A percentile compares a stretch with the other conserved stretches of the same genome.
These are phyloP conservation scores for Torulaspora gathmanii DNA, from an alignment of 805 yeast species.

Conservation along the genomic window DNA sequence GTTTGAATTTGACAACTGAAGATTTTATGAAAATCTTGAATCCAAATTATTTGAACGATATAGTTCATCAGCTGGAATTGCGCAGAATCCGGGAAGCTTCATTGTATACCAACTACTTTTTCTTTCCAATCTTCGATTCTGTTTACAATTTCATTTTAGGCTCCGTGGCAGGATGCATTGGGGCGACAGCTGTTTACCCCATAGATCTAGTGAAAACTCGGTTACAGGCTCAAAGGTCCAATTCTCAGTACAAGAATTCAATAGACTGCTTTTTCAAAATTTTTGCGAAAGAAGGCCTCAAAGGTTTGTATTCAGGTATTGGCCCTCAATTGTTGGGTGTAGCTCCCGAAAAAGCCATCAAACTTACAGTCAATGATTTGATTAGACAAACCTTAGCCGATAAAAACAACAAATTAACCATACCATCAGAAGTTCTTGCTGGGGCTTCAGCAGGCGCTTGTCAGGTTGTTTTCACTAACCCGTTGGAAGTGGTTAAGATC, in stretches of 20 bases:
- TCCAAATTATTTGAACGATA: conserved; percentile 39
- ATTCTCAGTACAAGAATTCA: conserved; percentile 69
- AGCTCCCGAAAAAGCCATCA: conserved; percentile 97
- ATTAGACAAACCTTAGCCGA: conserved; percentile 70
- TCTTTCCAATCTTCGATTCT: conserved; percentile 74
- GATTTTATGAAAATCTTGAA: conserved; percentile 41
- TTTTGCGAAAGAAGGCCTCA: conserved; percentile 66
- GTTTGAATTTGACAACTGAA: conserved; percentile 34
- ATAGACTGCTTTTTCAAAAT: conserved; percentile 82
- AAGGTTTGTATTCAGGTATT: conserved; percentile 86
- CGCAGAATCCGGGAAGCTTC: conserved; percentile 28
- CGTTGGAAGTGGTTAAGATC: conserved; percentile 91
- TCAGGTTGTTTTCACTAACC: conserved; percentile 94
- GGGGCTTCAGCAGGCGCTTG: conserved; percentile 96
- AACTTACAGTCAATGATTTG: conserved; percentile 87
- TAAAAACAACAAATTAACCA: conserved; percentile 43
- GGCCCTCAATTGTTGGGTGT: conserved; percentile 95
- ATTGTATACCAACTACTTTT: conserved; percentile 36
- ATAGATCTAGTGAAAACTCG: conserved; percentile 94
- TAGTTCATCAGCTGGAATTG: conserved; percentile 33
- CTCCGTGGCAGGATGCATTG: conserved; percentile 94
- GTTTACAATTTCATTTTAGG: conserved; percentile 85
- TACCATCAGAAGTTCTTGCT: conserved; percentile 69
- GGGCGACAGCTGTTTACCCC: conserved; percentile 97
- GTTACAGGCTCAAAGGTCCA: conserved; percentile 89